phyloP scores from a whole-genome alignment of 345 rosid species.

The Populus pruinosa region DNA sequence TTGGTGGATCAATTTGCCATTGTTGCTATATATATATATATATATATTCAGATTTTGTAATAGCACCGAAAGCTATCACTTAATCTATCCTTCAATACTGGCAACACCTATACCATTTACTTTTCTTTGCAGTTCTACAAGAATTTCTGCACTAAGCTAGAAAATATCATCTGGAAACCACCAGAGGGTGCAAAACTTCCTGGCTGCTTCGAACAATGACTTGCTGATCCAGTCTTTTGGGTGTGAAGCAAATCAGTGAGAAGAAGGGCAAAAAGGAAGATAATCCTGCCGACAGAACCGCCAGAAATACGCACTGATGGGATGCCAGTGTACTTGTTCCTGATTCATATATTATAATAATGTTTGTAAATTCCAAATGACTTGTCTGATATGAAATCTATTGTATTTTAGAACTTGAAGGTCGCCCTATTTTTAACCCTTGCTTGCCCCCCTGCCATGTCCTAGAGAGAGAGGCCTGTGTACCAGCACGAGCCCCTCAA shows the following conservation, averaged over 20 bases:
- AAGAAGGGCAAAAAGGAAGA: not conserved
- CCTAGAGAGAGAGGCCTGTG: too few relatives aligned
- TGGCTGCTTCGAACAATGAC: slow-evolving; percentile 42
- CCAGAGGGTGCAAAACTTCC: slow-evolving; percentile 38
- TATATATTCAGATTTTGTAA: not conserved
- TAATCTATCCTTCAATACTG: not conserved
- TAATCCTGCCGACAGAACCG: not conserved
- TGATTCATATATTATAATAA: not conserved
- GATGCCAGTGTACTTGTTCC: not conserved
- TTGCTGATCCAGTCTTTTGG: slow-evolving; percentile 39
- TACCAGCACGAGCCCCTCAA: too few relatives aligned
- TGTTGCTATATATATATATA: not conserved
- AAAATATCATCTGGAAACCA: slow-evolving; percentile 76
- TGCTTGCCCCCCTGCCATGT: too few relatives aligned
- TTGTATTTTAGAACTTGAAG: not conserved
- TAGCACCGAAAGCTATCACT: not conserved
- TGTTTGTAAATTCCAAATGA: not conserved
- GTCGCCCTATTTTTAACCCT: too few relatives aligned
- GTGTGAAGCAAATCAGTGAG: slow-evolving; percentile 28
- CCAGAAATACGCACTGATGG: not conserved
- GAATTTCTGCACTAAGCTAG: slow-evolving; percentile 65
- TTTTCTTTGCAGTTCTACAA: slow-evolving; percentile 66
- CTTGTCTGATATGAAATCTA: not conserved
- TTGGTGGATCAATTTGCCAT: not conserved
- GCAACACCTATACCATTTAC: not conserved